Conservation (phyloP, 495 filamentous ascomycete genomes). For the Staphylotrichum longicolle region DNA sequence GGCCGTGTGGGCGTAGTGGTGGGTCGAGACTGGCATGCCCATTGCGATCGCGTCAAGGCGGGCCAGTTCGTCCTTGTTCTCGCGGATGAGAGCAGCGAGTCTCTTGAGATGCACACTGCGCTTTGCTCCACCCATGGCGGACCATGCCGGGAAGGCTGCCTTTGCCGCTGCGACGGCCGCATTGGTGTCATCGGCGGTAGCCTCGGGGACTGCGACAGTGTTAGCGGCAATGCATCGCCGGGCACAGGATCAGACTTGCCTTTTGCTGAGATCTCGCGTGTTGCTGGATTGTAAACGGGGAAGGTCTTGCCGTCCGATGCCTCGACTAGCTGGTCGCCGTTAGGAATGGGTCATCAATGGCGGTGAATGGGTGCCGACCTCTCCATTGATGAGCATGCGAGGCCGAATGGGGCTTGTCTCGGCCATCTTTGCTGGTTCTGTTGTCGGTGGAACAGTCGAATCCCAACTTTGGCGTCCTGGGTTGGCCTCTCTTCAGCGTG, state of each 20-base stretch:
- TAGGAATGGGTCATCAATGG: not conserved
- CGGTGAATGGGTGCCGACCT: constrained; percentile 24
- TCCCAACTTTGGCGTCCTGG: no score
- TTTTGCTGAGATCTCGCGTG: constrained; percentile 29
- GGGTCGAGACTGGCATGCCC: constrained; percentile 44
- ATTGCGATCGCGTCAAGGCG: constrained; percentile 54
- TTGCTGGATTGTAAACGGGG: constrained; percentile 37
- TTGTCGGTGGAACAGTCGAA: no score
- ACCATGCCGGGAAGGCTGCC: constrained; percentile 59
- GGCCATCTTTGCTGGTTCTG: constrained; percentile 2
- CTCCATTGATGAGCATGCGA: constrained; percentile 41
- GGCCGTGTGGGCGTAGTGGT: constrained; percentile 34
- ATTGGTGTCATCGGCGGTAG: constrained; percentile 50
- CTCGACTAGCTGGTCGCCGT: constrained; percentile 34
- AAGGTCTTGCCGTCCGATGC: constrained; percentile 31
- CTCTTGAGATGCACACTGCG: constrained; percentile 51
- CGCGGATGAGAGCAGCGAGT: constrained; percentile 50
- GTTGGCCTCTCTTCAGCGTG: not conserved
- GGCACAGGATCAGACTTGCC: constrained; percentile 6
- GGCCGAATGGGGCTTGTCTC: constrained; percentile 15
- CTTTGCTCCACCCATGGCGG: constrained; percentile 42
- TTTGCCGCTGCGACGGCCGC: constrained; percentile 58
- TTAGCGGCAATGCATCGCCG: not conserved
- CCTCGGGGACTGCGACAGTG: constrained; percentile 31
- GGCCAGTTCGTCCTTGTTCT: constrained; percentile 50